Conservation (phyloP, 768 basidiomycete species). For the Suillus brevipes region DNA sequence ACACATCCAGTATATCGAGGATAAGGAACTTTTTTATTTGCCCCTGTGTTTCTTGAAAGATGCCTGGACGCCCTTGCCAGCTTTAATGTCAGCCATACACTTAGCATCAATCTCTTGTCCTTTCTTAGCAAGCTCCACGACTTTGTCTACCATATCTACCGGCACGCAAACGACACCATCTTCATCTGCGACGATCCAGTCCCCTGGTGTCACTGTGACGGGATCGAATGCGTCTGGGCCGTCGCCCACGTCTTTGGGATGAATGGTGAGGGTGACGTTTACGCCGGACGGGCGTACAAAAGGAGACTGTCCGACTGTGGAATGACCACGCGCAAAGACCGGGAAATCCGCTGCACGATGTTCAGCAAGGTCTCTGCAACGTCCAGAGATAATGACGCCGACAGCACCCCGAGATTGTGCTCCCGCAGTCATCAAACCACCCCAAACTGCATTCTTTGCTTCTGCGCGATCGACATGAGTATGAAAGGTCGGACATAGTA, state of each 20-base stretch:
- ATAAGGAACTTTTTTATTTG: conserved; percentile 32
- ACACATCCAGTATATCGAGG: background rate
- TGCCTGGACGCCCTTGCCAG: conserved; percentile 70
- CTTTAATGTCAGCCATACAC: conserved; percentile 74
- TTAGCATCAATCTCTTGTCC: conserved; percentile 65
- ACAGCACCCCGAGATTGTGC: conserved; percentile 68
- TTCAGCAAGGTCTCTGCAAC: conserved; percentile 83
- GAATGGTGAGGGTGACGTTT: conserved; percentile 61
- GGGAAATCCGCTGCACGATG: conserved; percentile 70
- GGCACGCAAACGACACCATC: conserved; percentile 90
- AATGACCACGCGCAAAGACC: conserved; percentile 79
- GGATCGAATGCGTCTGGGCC: conserved; percentile 47
- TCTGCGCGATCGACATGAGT: conserved; percentile 38
- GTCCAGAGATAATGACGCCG: conserved; percentile 82
- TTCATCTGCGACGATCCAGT: conserved; percentile 83
- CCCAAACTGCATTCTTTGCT: conserved; percentile 85
- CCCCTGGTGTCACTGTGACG: conserved; percentile 66
- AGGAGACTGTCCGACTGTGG: conserved; percentile 83
- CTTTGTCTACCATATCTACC: conserved; percentile 47
- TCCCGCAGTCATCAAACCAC: conserved; percentile 88
- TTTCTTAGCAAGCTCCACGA: conserved; percentile 56
- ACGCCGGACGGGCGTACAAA: conserved; percentile 81
- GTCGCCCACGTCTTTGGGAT: conserved; percentile 31
- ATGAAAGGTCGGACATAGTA: background rate
- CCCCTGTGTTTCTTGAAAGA: conserved; percentile 81